phyloP scores from a whole-genome alignment of 1,139 yeast species.

The Yamadazyma spencermartinsiae region DNA sequence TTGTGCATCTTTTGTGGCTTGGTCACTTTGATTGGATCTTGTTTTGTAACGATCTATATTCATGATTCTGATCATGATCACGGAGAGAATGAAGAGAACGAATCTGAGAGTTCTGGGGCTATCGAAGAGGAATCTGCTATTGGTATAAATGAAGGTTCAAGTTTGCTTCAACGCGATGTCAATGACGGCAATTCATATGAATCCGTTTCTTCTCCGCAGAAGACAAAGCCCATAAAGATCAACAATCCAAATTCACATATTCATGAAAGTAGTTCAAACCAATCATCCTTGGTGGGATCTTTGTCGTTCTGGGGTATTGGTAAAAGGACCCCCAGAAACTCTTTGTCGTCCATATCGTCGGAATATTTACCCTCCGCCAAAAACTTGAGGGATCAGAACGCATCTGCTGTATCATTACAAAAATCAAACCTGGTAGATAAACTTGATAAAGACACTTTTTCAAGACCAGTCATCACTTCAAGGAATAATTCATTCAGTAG shows the following conservation, averaged over 20 bases:
- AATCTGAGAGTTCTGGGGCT: background rate
- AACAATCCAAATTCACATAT: background rate
- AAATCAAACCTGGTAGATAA: background rate
- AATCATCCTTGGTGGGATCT: slow-evolving; percentile 31
- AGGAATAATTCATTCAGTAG: slow-evolving; percentile 17
- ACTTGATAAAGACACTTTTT: slow-evolving; percentile 6
- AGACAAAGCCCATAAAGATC: background rate
- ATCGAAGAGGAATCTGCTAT: background rate
- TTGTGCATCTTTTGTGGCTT: slow-evolving; percentile 40
- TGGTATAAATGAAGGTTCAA: background rate
- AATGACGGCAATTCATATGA: background rate
- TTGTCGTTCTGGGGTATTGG: slow-evolving; percentile 41
- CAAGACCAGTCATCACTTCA: slow-evolving; percentile 13
- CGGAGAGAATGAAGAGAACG: slow-evolving; percentile 17
- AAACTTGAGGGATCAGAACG: slow-evolving; percentile 5
- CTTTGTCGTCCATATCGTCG: slow-evolving; percentile 11
- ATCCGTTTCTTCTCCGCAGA: background rate
- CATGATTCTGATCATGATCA: slow-evolving; percentile 23
- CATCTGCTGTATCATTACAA: background rate
- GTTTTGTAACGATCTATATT: slow-evolving; percentile 35
- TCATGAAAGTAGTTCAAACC: slow-evolving; percentile 5
- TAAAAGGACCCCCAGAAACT: slow-evolving; percentile 14
- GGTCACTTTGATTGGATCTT: slow-evolving; percentile 37
- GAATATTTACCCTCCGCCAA: slow-evolving; percentile 10
- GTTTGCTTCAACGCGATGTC: background rate